These are phyloP conservation scores for Neurospora sublineolata DNA, from an alignment of 495 filamentous ascomycete genomes.

Conservation along the genomic window DNA sequence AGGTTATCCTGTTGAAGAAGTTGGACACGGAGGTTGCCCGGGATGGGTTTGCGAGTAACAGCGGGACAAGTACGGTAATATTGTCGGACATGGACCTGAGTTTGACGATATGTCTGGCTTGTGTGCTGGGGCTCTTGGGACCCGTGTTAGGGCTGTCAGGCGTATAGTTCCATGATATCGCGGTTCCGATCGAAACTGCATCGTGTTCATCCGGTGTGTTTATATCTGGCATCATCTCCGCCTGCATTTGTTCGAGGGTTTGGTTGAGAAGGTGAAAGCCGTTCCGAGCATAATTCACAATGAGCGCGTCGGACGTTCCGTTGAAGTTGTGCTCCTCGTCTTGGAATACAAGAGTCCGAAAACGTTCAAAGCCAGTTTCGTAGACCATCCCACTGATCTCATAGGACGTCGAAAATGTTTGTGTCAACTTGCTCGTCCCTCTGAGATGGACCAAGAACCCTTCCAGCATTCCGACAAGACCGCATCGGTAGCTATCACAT, in stretches of 20 bases:
- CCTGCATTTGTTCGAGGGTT: no score
- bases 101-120: no score
- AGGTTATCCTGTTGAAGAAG: background rate
- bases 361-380: slow-evolving; percentile 11
- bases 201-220: no score
- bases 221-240: no score
- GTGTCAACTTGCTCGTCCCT: background rate
- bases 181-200: no score
- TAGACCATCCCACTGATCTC: slow-evolving; percentile 11
- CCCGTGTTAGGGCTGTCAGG: no score
- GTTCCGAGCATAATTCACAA: background rate
- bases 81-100: background rate
- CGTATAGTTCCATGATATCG: no score
- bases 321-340: slow-evolving; percentile 1
- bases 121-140: no score
- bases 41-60: background rate
- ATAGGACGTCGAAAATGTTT: background rate
- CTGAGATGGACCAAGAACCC: background rate
- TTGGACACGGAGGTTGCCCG: no score
- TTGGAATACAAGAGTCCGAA: slow-evolving; percentile 6
- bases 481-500: no score
- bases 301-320: background rate
- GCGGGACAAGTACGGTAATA: background rate
- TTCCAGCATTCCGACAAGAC: background rate
- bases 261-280: background rate